Evolutionary conservation across 495 filamentous ascomycete species (phyloP).

Genomic region (Penicillium silybi): DNA sequence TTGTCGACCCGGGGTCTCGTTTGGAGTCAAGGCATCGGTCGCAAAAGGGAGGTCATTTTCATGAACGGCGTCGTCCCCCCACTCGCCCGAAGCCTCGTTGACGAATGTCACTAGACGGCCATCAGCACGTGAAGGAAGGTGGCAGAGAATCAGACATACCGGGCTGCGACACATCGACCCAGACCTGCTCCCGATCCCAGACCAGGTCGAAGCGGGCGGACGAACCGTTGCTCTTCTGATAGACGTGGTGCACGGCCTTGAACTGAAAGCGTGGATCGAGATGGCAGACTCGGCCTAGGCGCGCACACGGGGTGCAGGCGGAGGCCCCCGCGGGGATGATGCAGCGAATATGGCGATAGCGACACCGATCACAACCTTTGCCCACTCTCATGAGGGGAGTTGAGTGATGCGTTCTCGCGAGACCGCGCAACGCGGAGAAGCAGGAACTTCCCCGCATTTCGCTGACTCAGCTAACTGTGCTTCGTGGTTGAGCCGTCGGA

Average conservation of each 20-base stretch:
- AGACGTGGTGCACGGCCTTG: constrained; percentile 34
- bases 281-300: constrained; percentile 30
- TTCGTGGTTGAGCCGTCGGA: too few relatives aligned
- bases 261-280: constrained; percentile 39
- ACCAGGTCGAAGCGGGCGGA: constrained; percentile 31
- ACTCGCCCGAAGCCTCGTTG: constrained; percentile 22
- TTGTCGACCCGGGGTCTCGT: neutral
- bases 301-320: constrained; percentile 30
- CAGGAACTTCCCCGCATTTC: neutral
- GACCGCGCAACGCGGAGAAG: neutral
- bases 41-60: neutral
- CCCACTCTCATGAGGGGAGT: constrained; percentile 33
- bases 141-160: constrained; percentile 13
- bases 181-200: constrained; percentile 33
- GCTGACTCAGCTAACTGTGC: neutral
- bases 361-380: constrained; percentile 39
- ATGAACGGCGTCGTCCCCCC: neutral
- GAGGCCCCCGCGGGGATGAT: constrained; percentile 27
- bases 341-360: constrained; percentile 40
- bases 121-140: neutral
- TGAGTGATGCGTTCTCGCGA: neutral
- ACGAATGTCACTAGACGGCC: constrained; percentile 31
- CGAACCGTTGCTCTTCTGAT: constrained; percentile 29
- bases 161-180: constrained; percentile 29
- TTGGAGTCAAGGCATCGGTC: neutral